Percentiles rank a stretch among this genome's conserved stretches.
Conservation (phyloP, 148 eudicot genomes). For the Vaccinium macrocarpon region DNA sequence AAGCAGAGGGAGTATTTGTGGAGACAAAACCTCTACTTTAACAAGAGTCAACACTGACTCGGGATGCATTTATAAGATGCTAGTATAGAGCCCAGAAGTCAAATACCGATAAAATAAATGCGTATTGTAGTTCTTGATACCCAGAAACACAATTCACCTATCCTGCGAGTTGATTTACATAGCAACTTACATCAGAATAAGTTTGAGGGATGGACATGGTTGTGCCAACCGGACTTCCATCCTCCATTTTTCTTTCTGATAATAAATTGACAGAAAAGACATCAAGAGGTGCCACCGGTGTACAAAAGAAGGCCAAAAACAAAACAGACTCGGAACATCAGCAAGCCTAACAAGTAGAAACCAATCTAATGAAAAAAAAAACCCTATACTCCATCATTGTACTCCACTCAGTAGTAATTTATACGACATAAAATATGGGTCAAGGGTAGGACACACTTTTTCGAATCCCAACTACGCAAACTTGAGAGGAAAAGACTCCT, state of each 20-base stretch:
- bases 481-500: not conserved
- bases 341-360: not conserved
- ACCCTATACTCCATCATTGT: not conserved
- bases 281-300: not conserved
- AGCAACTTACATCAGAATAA: no score
- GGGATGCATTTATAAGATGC: not conserved
- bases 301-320: not conserved
- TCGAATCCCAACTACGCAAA: no score
- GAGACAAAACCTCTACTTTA: not conserved
- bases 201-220: no score
- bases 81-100: not conserved
- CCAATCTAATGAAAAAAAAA: not conserved
- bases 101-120: not conserved
- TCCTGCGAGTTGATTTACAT: not conserved
- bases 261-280: not conserved
- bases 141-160: not conserved
- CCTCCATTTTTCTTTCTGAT: not conserved
- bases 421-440: not conserved
- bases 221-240: not conserved
- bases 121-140: not conserved
- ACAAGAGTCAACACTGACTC: not conserved
- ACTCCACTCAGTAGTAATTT: no score
- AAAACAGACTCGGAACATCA: no score
- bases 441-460: not conserved
- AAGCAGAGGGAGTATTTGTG: not conserved